Percentiles rank a stretch among this genome's conserved stretches.
Conservation (phyloP, 106 monocot genomes). For the Acorus calamus region DNA sequence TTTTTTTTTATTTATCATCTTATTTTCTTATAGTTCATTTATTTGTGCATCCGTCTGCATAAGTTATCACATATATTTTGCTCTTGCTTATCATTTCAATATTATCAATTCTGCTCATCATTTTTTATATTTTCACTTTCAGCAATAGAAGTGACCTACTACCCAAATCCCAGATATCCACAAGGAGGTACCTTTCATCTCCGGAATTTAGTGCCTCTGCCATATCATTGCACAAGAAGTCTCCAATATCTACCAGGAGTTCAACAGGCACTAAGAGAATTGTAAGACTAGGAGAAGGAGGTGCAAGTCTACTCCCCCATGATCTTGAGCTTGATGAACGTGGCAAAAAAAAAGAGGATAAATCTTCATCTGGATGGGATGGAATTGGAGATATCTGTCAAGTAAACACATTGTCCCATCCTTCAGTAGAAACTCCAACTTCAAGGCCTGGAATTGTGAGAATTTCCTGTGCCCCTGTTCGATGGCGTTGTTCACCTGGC, state of each 20-base stretch:
- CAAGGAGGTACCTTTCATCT: slow-evolving; percentile 22
- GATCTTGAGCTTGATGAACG: slow-evolving; percentile 5
- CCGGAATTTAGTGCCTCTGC: slow-evolving; percentile 25
- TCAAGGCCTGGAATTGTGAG: slow-evolving; percentile 7
- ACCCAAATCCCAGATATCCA: slow-evolving; percentile 15
- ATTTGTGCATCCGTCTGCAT: too few relatives aligned
- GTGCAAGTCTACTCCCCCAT: slow-evolving; percentile 4
- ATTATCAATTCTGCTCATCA: not conserved
- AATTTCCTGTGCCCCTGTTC: slow-evolving; percentile 4
- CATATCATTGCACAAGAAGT: slow-evolving; percentile 9
- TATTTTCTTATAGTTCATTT: too few relatives aligned
- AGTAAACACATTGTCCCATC: slow-evolving; percentile 19
- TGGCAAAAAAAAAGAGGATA: slow-evolving; percentile 7
- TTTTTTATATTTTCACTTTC: too few relatives aligned
- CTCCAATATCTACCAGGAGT: slow-evolving; percentile 21
- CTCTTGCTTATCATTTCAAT: not conserved
- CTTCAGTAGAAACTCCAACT: slow-evolving; percentile 10
- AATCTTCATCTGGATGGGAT: slow-evolving; percentile 42
- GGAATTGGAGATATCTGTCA: slow-evolving; percentile 21
- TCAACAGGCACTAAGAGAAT: slow-evolving; percentile 1
- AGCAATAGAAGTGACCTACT: slow-evolving; percentile 15
- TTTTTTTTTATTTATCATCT: too few relatives aligned
- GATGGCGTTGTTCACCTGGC: slow-evolving; percentile 29
- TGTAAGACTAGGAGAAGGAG: slow-evolving; percentile 7
- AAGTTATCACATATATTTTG: not conserved